Conservation (phyloP, 768 basidiomycete genomes). For the Psilocybe cyanescens region DNA sequence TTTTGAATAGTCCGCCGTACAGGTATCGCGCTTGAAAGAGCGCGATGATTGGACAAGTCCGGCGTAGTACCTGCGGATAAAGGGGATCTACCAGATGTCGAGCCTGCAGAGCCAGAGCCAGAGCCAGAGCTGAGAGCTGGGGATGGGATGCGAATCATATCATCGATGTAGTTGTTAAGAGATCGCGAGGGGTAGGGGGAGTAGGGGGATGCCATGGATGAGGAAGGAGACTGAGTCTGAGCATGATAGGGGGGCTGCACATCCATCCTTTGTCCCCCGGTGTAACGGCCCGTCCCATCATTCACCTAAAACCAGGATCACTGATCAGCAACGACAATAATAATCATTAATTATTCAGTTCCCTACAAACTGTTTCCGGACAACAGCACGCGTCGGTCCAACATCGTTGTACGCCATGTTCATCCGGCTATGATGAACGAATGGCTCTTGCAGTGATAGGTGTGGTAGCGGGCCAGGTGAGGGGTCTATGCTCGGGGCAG, state of each 20-base stretch:
- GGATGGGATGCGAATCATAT: constrained; percentile 47
- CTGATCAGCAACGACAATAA: not conserved
- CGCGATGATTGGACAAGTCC: not conserved
- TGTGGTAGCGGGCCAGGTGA: constrained; percentile 24
- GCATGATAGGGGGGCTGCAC: not conserved
- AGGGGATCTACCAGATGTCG: not conserved
- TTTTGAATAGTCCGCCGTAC: constrained; percentile 22
- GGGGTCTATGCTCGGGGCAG: constrained; percentile 37
- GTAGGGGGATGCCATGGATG: constrained; percentile 49
- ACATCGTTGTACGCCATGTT: constrained; percentile 52
- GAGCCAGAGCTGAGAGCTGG: constrained; percentile 65
- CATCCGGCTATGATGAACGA: constrained; percentile 16
- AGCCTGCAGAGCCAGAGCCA: constrained; percentile 10
- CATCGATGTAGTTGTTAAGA: constrained; percentile 50
- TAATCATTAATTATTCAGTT: constrained; percentile 1
- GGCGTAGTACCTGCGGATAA: not conserved
- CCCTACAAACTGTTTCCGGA: constrained; percentile 43
- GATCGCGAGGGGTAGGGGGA: constrained; percentile 44
- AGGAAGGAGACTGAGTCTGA: constrained; percentile 26
- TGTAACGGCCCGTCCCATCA: constrained; percentile 13
- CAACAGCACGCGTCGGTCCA: constrained; percentile 46
- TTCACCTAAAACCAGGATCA: not conserved
- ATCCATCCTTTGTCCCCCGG: constrained; percentile 23
- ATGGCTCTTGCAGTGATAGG: constrained; percentile 2
- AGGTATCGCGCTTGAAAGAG: not conserved